phyloP scores from a whole-genome alignment of 176 grass and related monocot species.

The Aechmea fasciata region DNA sequence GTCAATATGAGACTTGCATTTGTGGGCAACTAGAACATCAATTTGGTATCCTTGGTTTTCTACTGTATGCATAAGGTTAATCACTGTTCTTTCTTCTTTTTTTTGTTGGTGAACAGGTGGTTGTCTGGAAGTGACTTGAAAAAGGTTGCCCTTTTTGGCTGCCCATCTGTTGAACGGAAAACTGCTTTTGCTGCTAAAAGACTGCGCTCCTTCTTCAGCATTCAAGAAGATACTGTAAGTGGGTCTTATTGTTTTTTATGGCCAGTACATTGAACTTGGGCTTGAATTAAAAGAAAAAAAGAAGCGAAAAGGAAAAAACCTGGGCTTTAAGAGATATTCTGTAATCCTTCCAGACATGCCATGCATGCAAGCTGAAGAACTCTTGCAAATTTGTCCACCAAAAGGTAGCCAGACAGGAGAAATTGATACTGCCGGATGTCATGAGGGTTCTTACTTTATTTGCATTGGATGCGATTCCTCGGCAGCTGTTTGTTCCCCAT shows the following conservation, averaged over 20 bases:
- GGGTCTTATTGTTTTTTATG: no score
- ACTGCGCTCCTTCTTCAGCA: constrained; percentile 54
- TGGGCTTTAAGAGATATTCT: background rate
- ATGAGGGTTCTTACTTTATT: constrained; percentile 55
- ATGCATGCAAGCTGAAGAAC: constrained; percentile 51
- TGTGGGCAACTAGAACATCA: background rate
- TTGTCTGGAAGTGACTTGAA: constrained; percentile 70
- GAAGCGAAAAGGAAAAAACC: no score
- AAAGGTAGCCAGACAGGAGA: constrained; percentile 44
- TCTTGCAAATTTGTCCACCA: constrained; percentile 56
- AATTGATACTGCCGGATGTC: constrained; percentile 51
- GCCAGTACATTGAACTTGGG: no score
- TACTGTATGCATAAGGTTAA: constrained; percentile 1
- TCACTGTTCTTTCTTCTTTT: constrained; percentile 1
- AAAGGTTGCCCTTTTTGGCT: constrained; percentile 55
- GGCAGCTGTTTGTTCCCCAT: constrained; percentile 20
- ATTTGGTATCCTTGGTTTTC: background rate
- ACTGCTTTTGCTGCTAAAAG: constrained; percentile 73
- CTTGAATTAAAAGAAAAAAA: no score
- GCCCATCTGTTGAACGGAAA: constrained; percentile 48
- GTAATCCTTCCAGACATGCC: constrained; percentile 35
- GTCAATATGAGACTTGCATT: background rate
- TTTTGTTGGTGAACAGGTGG: constrained; percentile 31
- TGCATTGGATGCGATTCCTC: constrained; percentile 37
- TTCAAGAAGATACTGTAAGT: constrained; percentile 71